Evolutionary conservation across 2,329 filamentous ascomycete species (phyloP).

Genomic region (Karstenula rhodostoma): DNA sequence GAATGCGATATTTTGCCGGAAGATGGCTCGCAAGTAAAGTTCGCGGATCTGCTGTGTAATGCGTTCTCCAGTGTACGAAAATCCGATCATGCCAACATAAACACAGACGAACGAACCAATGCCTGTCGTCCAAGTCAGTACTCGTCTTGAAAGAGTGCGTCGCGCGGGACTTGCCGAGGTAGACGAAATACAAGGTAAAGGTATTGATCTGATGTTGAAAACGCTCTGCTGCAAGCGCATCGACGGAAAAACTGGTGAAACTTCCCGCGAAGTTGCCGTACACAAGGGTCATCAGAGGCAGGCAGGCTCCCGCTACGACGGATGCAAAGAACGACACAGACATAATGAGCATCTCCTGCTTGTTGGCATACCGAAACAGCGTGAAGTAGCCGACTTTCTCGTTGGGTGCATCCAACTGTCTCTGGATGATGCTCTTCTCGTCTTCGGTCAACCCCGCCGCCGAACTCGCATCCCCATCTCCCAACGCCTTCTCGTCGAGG

Average conservation of each 20-base stretch:
- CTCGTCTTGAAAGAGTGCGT: not conserved
- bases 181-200: conserved; percentile 50
- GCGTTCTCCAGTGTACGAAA: conserved; percentile 72
- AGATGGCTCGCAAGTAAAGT: conserved; percentile 70
- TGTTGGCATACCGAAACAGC: conserved; percentile 57
- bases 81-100: conserved; percentile 78
- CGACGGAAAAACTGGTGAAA: conserved; percentile 47
- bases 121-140: conserved; percentile 23
- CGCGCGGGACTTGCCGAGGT: conserved; percentile 52
- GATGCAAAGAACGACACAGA: conserved; percentile 67
- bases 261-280: conserved; percentile 51
- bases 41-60: conserved; percentile 56
- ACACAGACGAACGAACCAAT: conserved; percentile 70
- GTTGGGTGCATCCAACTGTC: conserved; percentile 53
- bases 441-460: conserved; percentile 38
- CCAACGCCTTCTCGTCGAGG: conserved; percentile 35
- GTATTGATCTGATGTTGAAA: conserved; percentile 42
- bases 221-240: conserved; percentile 31
- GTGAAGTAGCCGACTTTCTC: conserved; percentile 55
- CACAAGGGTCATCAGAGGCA: conserved; percentile 74
- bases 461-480: conserved; percentile 32
- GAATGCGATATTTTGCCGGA: conserved; percentile 53
- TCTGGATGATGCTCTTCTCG: conserved; percentile 46
- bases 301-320: conserved; percentile 75
- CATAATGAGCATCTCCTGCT: conserved; percentile 52